Evolutionary conservation across 176 grass and related monocot genomes (phyloP), one percentile per base, ranked within the genome.

Genomic region (Oryza australiensis): DNA sequence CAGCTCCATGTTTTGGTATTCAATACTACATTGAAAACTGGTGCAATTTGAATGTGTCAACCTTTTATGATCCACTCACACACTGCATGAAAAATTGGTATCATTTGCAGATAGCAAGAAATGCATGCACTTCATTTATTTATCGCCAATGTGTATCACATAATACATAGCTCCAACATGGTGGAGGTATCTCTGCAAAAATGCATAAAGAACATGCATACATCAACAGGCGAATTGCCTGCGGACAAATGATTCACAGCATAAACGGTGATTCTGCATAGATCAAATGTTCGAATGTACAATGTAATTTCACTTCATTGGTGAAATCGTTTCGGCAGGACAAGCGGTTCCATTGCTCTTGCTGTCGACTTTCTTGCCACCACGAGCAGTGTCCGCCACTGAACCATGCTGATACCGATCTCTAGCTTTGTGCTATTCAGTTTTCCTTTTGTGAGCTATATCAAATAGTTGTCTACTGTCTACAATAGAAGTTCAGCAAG

Each of bases 391-490:
- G n/a, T n/a, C n/a, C n/a, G n/a, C n/a, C n/a, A n/a, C n/a, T n/a
- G n/a, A n/a, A n/a, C n/a, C n/a, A n/a, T n/a, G n/a, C n/a, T n/a
- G 73, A 86, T 18, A 62, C 73, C 60, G 29, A 55, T 62, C 76
- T 72, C 71, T 76, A 76, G 20, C 77, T 76, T 70, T 49, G 78
- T 68, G 60, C 30, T 38, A 57, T 74, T 83, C 72, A 42, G 34
- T 72, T 26, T 35, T 57, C 28, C 20, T 81, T 20, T 20, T 79
- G n/a, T 15, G 20, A 51, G 77, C 7, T 67, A 66, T 55, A 55
- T 38, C 40, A 12, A 33, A 57, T 29, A 60, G n/a, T 35, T 35
- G 16, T 53, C 16, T 53, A 53, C 49, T 51, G 26, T 24, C 16
- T 26, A 51, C n/a, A 27, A 12, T 59, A 46, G 42, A 62, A 46